Conservation (phyloP, 2,329 filamentous ascomycete species). For the Colletotrichum karsti region DNA sequence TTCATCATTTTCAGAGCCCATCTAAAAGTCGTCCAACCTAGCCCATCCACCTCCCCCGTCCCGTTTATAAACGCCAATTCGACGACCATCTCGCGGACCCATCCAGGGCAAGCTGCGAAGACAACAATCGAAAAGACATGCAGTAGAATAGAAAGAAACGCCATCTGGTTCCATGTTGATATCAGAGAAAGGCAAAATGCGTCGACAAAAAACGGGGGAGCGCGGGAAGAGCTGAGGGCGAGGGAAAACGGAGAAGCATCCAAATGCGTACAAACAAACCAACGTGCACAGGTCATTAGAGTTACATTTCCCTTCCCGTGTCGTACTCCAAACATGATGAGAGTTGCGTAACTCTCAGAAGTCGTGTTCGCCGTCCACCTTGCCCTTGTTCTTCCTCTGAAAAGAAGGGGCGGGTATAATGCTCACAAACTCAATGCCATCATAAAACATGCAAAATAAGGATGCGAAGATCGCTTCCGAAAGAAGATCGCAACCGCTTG, state of each 20-base stretch:
- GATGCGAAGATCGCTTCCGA: background rate
- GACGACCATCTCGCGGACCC: background rate
- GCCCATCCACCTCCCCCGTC: background rate
- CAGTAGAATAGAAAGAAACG: slow-evolving; percentile 11
- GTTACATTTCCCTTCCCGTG: slow-evolving; percentile 20
- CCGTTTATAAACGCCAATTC: slow-evolving; percentile 1
- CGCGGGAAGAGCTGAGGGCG: background rate
- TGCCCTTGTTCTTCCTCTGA: slow-evolving; percentile 12
- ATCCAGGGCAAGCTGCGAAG: background rate
- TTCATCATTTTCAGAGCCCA: slow-evolving; percentile 6
- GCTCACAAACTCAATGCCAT: slow-evolving; percentile 21
- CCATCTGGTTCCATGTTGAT: slow-evolving; percentile 16
- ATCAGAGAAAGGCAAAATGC: slow-evolving; percentile 12
- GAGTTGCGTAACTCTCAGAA: slow-evolving; percentile 12
- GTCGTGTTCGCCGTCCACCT: slow-evolving; percentile 27
- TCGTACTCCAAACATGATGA: slow-evolving; percentile 27
- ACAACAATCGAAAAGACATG: background rate
- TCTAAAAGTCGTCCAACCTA: background rate
- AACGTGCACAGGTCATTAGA: slow-evolving; percentile 19
- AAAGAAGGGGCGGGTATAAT: slow-evolving; percentile 23
- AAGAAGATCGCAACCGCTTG: background rate
- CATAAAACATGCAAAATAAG: slow-evolving; percentile 16
- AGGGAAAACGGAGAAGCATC: background rate
- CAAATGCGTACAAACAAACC: background rate
- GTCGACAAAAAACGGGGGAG: background rate